A percentile compares a stretch with the other conserved stretches of the same genome.
Conservation (phyloP, 257 asterid species). For the Plantago major region DNA sequence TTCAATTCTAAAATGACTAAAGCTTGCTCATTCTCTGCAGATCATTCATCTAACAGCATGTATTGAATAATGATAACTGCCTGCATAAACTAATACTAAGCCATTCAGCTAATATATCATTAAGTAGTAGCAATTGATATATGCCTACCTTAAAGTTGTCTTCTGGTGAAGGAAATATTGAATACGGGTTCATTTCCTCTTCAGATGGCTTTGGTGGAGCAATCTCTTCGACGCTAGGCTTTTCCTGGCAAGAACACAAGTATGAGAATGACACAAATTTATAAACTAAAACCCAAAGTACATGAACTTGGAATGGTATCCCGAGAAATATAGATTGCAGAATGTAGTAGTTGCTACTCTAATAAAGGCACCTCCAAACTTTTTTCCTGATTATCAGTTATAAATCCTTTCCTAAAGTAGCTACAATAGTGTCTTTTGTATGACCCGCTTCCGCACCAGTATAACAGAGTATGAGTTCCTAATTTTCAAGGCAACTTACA, state of each 20-base stretch:
- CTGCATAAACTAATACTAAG: background rate
- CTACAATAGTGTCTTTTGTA: no score
- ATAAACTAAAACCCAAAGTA: background rate
- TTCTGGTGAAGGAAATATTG: conserved; percentile 76
- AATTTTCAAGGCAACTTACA: no score
- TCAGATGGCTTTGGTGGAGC: conserved; percentile 57
- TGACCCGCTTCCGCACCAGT: no score
- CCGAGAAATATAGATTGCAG: background rate
- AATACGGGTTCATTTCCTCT: conserved; percentile 81
- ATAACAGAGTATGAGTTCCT: no score
- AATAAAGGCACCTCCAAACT: no score
- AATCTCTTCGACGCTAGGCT: conserved; percentile 47
- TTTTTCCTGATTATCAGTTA: no score
- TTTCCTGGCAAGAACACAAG: conserved; percentile 41
- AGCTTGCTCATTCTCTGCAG: conserved; percentile 1
- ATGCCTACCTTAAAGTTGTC: conserved; percentile 69
- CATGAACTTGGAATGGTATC: background rate
- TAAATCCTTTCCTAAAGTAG: no score
- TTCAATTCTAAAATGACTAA: background rate
- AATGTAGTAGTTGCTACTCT: no score
- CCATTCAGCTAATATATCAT: background rate
- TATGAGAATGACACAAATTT: background rate
- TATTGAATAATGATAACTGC: no score
- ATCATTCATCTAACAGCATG: background rate
- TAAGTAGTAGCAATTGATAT: background rate